These are phyloP conservation scores for Turritis glabra DNA, from an alignment of 345 rosid genomes.

Conservation along the genomic window DNA sequence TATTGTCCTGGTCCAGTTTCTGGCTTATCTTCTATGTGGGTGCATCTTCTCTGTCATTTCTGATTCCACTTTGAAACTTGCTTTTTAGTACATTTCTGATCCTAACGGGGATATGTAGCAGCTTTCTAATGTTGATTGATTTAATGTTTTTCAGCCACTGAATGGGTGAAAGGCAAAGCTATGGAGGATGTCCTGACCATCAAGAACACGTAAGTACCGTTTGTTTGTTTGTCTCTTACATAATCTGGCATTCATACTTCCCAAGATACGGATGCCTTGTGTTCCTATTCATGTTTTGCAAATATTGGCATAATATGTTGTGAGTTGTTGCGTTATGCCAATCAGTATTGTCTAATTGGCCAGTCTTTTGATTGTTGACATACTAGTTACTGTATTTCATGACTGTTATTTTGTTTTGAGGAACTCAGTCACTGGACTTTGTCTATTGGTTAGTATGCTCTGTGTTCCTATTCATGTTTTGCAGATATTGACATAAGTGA, in stretches of 20 bases:
- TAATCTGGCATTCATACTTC: neutral
- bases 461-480: slow-evolving; percentile 10
- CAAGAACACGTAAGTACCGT: slow-evolving; percentile 78
- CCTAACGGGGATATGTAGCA: neutral
- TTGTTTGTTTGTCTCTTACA: neutral
- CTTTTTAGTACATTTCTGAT: neutral
- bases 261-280: neutral
- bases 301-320: neutral
- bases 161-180: slow-evolving; percentile 98
- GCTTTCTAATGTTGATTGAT: neutral
- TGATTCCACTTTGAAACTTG: neutral
- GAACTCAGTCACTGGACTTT: neutral
- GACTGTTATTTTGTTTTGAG: neutral
- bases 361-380: neutral
- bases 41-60: neutral
- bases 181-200: slow-evolving; percentile 90
- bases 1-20: neutral
- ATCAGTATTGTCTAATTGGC: neutral
- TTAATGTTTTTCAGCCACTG: slow-evolving; percentile 60
- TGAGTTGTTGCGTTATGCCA: neutral
- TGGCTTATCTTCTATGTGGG: neutral
- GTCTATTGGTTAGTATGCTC: neutral
- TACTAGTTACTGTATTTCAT: neutral
- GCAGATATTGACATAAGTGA: neutral
- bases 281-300: neutral